Evolutionary conservation across 768 basidiomycete species (phyloP), one percentile per base, ranked within the genome.

Genomic region (Leucosporidium scottii): DNA sequence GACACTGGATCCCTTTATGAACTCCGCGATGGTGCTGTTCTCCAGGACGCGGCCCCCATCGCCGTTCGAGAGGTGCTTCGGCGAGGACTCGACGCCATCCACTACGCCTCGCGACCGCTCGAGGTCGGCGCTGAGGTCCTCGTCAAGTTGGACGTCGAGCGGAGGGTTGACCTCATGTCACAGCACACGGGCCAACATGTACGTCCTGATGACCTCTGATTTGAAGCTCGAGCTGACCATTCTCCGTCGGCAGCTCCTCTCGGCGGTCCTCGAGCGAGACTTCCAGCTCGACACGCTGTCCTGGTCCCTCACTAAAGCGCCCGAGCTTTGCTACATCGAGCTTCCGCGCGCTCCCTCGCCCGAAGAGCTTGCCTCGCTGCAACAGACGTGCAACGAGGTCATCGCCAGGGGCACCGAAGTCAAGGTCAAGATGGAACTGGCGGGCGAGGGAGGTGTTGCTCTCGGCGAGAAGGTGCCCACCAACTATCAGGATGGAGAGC

Each of bases 141-240:
- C 9, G 86, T 83, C 49, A 80, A 84, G 28, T 79, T 81, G 27
- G 89, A 86, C 21, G 85, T 82, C 77, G 81, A 83, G 66, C 81
- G 87, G 71, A 82, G 90, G 68, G 83, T 85, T 69, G 90, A 92
- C 75, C 87, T 89, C 17, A 89, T 89, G 87, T 84, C 85, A 21
- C 85, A 89, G 84, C 90, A 92, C 77, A 90, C 89, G 1, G 87
- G 87, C 0, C 90, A 91, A 74, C 90, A 91, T 69, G 53, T 54
- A 54, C 53, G 53, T 54, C 53, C 13, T 21, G 17, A 49, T 21
- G 21, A 2, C 25, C n/a, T 17, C n/a, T n/a, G 8, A 7, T n/a
- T 13, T 3, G 18, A 51, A 51, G 50, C 25, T 12, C 23, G 10
- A 28, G 17, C 10, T 44, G 7, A n/a, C 34, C 36, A 28, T 39